Conservation (phyloP, 345 rosid genomes). For the Rhodomyrtus tomentosa region DNA sequence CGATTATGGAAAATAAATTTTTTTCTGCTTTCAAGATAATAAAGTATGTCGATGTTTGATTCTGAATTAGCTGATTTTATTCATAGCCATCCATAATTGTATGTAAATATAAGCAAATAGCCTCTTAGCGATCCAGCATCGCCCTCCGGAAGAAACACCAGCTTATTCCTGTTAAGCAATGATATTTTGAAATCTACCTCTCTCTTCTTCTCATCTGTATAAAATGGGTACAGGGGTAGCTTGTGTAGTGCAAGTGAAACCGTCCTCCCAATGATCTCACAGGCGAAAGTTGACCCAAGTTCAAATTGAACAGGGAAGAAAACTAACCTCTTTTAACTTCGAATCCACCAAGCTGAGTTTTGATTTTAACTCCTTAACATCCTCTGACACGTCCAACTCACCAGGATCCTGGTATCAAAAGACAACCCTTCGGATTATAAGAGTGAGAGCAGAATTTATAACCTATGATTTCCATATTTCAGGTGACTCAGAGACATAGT, state of each 20-base stretch:
- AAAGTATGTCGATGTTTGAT: not conserved
- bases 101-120: not conserved
- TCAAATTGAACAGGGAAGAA: not conserved
- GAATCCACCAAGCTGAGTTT: slow-evolving; percentile 20
- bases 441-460: not conserved
- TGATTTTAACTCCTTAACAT: slow-evolving; percentile 23
- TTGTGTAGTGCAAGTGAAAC: not conserved
- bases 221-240: not conserved
- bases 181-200: not conserved
- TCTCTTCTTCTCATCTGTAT: not conserved
- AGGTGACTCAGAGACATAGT: not conserved
- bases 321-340: slow-evolving; percentile 22
- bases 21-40: not conserved
- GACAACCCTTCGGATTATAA: not conserved
- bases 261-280: not conserved
- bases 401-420: not conserved
- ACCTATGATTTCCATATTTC: not conserved
- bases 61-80: not conserved
- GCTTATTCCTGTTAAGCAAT: not conserved
- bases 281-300: not conserved
- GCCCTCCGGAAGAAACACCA: not conserved
- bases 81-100: not conserved
- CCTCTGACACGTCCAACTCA: not conserved
- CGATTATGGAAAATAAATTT: not conserved
- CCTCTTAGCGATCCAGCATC: not conserved